Evolutionary conservation across 306 rosid genomes (phyloP), one percentile per base, ranked within the genome.

Genomic region (Acacia confusa): DNA sequence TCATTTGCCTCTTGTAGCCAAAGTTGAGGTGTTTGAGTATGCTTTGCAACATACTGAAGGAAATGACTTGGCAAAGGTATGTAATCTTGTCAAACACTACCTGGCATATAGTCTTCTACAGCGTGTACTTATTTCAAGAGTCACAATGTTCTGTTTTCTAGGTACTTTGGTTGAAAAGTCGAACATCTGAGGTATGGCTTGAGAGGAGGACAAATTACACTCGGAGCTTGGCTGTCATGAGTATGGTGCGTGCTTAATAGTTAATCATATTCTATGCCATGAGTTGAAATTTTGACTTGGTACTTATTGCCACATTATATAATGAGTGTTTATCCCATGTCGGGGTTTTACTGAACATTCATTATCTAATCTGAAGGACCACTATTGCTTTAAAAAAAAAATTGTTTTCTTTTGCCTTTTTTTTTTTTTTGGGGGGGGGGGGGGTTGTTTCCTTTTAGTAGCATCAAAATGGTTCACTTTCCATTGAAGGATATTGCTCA

Each of bases 111-210:
- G 32, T 45, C 38, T 86, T 63, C 63, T 73, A 68, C 80, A 20
- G 66, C 72, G 60, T 75, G 65, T 58, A 38, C 57, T 88, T 77
- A 60, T 75, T 79, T 75, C 30, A 76, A 69, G 84, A 45, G 84
- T 78, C 32, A 27, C 76, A 36, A 80, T 64, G 69, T 78, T 60
- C 81, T 71, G 68, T 78, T 78, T 83, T 25, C 11, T 85, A 95
- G 99, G 96, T 95, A 63, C 98, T 95, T 68, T 93, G 99, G 99
- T 92, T 95, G 90, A 95, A 95, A 89, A 95, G 99, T 88, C 94
- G 98, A 47, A 93, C 99, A 57, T 95, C 99, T 22, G 99, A 95
- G 87, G 82, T 95, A 82, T 95, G 99, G 99, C 87, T 95, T 30
- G 99, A 93, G 89, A 95, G 99, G 87, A 93, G 99, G 82, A 95